A percentile compares a stretch with the other conserved stretches of the same genome.
phyloP scores from a whole-genome alignment of 352 stramenopile genomes.

The Pythium apleroticum region DNA sequence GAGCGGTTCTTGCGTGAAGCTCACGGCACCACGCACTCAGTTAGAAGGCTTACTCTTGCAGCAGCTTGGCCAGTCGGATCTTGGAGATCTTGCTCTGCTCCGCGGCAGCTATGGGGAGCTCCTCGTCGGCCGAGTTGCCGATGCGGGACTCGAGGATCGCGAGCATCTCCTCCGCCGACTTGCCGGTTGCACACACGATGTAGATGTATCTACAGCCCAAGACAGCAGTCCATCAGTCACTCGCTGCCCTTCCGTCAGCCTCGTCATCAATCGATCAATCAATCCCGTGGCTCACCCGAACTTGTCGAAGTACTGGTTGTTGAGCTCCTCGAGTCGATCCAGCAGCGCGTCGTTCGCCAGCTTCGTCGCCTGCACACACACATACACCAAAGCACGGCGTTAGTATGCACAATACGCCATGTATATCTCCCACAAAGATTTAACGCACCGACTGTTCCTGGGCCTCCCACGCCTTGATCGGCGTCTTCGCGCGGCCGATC shows the following conservation, averaged over 20 bases:
- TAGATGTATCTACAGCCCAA: conserved; percentile 60
- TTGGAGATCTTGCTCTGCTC: conserved; percentile 84
- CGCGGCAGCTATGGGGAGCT: conserved; percentile 55
- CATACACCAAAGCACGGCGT: no score
- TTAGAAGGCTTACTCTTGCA: conserved; percentile 49
- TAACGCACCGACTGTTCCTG: conserved; percentile 68
- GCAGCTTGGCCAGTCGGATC: conserved; percentile 63
- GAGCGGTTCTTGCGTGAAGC: background rate
- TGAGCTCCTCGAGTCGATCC: conserved; percentile 62
- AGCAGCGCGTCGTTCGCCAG: conserved; percentile 45
- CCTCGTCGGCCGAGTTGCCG: conserved; percentile 38
- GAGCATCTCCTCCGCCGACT: conserved; percentile 76
- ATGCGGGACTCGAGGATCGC: conserved; percentile 61
- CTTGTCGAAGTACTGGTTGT: conserved; percentile 65
- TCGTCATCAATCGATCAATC: no score
- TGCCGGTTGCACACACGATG: conserved; percentile 80
- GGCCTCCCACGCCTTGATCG: conserved; percentile 71
- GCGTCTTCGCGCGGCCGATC: conserved; percentile 67
- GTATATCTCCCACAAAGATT: background rate
- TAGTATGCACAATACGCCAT: no score
- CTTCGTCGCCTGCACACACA: conserved; percentile 44
- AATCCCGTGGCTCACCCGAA: conserved; percentile 41
- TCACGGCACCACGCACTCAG: background rate
- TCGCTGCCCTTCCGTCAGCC: background rate
- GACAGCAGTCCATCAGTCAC: background rate